Evolutionary conservation across 192 early-diverging fungal species (phyloP).

Genomic region (Gamsiella multidivaricata): DNA sequence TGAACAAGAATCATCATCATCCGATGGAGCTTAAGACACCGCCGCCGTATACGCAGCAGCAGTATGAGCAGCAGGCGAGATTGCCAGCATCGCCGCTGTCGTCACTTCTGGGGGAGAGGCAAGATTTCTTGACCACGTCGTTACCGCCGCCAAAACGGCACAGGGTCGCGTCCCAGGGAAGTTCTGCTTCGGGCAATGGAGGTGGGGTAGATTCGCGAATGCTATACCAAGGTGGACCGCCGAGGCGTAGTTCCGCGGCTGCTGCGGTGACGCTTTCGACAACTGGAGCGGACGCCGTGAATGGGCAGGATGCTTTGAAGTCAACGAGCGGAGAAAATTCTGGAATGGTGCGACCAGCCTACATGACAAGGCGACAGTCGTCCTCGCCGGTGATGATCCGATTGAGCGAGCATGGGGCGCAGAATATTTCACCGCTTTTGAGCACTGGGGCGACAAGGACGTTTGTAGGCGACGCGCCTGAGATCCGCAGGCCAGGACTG

Average conservation of each 20-base stretch:
- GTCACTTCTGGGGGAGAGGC: neutral
- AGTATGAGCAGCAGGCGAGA: neutral
- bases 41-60: neutral
- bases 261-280: conserved; percentile 13
- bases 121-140: conserved; percentile 9
- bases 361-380: conserved; percentile 25
- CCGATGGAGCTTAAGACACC: no score
- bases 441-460: conserved; percentile 3
- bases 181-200: no score
- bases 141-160: conserved; percentile 39
- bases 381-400: conserved; percentile 47
- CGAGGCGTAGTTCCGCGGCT: conserved; percentile 38
- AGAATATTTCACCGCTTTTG: conserved; percentile 36
- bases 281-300: neutral
- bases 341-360: conserved; percentile 7
- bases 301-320: neutral
- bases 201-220: neutral
- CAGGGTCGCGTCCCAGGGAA: neutral
- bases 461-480: conserved; percentile 26
- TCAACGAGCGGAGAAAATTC: neutral
- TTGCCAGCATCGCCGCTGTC: neutral
- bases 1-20: no score
- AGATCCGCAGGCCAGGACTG: conserved; percentile 13
- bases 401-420: conserved; percentile 38
- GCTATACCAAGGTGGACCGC: neutral